These are phyloP conservation scores for Papiliotrema flavescens DNA, from an alignment of 1,284 basidiomycete species.

Conservation along the genomic window DNA sequence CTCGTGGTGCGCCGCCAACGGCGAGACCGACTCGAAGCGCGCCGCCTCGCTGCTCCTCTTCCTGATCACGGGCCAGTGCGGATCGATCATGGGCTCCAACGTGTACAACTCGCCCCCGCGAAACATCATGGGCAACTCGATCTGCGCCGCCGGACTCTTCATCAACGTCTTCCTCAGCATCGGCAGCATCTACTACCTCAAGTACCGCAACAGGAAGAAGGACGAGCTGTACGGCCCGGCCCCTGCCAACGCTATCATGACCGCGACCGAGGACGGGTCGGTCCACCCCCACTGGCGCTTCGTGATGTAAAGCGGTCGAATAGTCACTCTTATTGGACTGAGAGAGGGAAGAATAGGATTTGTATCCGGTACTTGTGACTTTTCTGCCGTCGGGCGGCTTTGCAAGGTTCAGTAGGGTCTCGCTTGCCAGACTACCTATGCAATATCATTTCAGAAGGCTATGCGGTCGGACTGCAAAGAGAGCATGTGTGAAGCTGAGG, in stretches of 20 bases:
- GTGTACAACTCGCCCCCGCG: slow-evolving; percentile 13
- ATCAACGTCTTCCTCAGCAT: slow-evolving; percentile 6
- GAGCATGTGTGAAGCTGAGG: too few relatives aligned
- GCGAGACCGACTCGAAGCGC: slow-evolving; percentile 12
- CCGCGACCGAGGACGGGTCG: slow-evolving; percentile 1
- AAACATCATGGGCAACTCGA: slow-evolving; percentile 13
- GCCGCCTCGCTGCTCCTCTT: slow-evolving; percentile 13
- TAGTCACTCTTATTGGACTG: too few relatives aligned
- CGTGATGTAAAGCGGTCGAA: slow-evolving; percentile 2
- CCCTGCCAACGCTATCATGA: slow-evolving; percentile 1
- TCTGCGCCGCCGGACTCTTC: slow-evolving; percentile 14
- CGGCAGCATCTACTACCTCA: slow-evolving; percentile 11
- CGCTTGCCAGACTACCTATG: too few relatives aligned
- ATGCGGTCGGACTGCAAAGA: too few relatives aligned
- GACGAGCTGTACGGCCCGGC: slow-evolving; percentile 9
- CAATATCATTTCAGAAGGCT: too few relatives aligned
- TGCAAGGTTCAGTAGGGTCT: too few relatives aligned
- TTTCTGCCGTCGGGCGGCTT: too few relatives aligned
- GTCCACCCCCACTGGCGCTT: slow-evolving; percentile 9
- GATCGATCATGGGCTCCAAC: slow-evolving; percentile 14
- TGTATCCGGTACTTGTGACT: too few relatives aligned
- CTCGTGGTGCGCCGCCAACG: slow-evolving; percentile 17
- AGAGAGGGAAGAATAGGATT: too few relatives aligned
- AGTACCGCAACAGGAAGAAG: slow-evolving; percentile 12
- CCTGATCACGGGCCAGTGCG: slow-evolving; percentile 14